Evolutionary conservation across 345 rosid genomes (phyloP).

Genomic region (Gossypium mustelinum): DNA sequence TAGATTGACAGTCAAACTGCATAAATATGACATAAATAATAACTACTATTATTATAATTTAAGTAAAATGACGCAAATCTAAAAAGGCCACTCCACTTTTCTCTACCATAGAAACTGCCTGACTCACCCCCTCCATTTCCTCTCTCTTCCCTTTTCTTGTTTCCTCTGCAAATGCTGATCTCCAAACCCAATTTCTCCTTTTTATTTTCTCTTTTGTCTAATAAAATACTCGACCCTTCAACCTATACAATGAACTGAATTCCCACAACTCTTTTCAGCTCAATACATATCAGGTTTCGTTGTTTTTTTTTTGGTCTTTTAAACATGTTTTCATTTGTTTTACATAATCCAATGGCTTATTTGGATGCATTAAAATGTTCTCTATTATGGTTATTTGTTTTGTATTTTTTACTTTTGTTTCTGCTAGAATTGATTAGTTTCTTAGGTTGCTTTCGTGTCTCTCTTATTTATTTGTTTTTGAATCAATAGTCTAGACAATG

Average conservation of each 20-base stretch:
- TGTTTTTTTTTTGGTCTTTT: background rate
- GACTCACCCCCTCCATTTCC: background rate
- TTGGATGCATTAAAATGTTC: background rate
- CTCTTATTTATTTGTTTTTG: background rate
- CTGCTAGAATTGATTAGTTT: background rate
- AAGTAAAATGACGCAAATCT: background rate
- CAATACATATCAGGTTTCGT: background rate
- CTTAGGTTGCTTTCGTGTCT: background rate
- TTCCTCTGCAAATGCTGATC: background rate
- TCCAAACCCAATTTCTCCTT: background rate
- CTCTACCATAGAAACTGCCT: constrained; percentile 5
- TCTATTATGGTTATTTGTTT: background rate
- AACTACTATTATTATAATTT: background rate
- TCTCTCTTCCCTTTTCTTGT: background rate
- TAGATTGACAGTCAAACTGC: background rate
- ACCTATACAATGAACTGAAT: constrained; percentile 4
- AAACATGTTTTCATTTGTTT: background rate
- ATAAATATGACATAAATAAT: background rate
- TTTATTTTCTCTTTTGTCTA: background rate
- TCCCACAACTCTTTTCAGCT: background rate
- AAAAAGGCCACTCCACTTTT: background rate
- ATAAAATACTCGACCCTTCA: background rate
- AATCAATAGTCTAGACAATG: background rate
- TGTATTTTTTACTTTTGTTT: background rate
- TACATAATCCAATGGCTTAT: background rate